These are phyloP conservation scores for Backusella tuberculispora DNA, from an alignment of 192 early-diverging fungal species.

Conservation along the genomic window DNA sequence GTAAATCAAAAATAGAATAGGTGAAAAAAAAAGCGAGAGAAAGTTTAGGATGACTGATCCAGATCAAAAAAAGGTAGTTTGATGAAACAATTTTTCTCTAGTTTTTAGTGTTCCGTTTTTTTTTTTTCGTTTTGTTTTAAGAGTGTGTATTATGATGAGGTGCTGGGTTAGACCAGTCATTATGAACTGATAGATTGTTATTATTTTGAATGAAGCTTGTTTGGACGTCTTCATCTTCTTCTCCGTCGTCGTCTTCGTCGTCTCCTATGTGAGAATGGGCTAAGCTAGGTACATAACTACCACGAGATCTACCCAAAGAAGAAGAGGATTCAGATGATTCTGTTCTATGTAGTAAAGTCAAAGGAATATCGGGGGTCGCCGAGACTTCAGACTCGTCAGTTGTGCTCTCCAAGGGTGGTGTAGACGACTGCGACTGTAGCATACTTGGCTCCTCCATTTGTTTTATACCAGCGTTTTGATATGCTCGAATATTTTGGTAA, in stretches of 20 bases:
- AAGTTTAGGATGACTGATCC: background rate
- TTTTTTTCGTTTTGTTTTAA: background rate
- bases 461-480: background rate
- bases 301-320: conserved; percentile 16
- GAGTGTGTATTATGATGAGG: conserved; percentile 24
- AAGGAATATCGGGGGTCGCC: conserved; percentile 14
- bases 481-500: conserved; percentile 14
- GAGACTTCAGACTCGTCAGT: background rate
- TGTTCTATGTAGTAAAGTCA: conserved; percentile 2
- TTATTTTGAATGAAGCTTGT: conserved; percentile 1
- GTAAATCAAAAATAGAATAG: conserved; percentile 18
- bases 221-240: background rate
- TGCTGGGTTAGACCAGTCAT: conserved; percentile 24
- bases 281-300: conserved; percentile 9
- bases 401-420: background rate
- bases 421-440: background rate
- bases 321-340: conserved; percentile 13
- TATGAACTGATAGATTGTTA: background rate
- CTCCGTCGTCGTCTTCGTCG: background rate
- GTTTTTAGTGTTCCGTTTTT: background rate
- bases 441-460: background rate
- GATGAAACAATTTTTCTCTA: conserved; percentile 2
- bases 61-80: conserved; percentile 15
- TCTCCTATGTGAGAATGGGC: background rate
- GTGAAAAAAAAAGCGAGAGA: background rate